These are phyloP conservation scores for Mediolabrus comicus DNA, from an alignment of 108 stramenopile species.

Conservation along the genomic window DNA sequence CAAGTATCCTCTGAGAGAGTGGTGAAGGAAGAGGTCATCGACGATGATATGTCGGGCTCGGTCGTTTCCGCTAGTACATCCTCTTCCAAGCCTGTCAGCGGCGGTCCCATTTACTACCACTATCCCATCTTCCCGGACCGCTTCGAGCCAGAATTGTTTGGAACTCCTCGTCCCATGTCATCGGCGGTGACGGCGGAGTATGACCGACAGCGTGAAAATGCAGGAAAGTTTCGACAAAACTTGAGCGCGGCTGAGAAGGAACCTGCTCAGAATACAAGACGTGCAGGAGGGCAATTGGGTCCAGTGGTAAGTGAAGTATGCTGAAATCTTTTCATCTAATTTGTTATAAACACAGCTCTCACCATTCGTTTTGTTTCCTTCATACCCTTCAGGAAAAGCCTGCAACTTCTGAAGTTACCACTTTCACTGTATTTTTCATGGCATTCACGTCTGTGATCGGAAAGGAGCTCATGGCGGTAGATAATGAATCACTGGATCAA, in stretches of 20 bases:
- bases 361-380: no score
- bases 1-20: slow-evolving; percentile 63
- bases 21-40: slow-evolving; percentile 18
- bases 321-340: no score
- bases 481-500: slow-evolving; percentile 50
- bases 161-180: slow-evolving; percentile 72
- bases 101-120: not conserved
- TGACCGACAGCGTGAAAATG: slow-evolving; percentile 82
- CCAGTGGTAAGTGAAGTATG: slow-evolving; percentile 23
- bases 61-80: slow-evolving; percentile 79
- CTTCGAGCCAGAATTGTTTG: slow-evolving; percentile 67
- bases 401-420: slow-evolving; percentile 63
- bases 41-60: slow-evolving; percentile 70
- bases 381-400: slow-evolving; percentile 16
- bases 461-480: slow-evolving; percentile 72
- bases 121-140: slow-evolving; percentile 68
- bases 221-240: slow-evolving; percentile 68
- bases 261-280: slow-evolving; percentile 18
- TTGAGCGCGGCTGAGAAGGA: slow-evolving; percentile 20
- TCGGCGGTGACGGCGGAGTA: slow-evolving; percentile 85
- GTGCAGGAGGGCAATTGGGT: slow-evolving; percentile 15
- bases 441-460: slow-evolving; percentile 77
- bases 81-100: slow-evolving; percentile 64
- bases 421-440: slow-evolving; percentile 87
- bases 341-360: no score